phyloP scores from a whole-genome alignment of 805 yeast genomes.

The Saccharomyces paradoxus region DNA sequence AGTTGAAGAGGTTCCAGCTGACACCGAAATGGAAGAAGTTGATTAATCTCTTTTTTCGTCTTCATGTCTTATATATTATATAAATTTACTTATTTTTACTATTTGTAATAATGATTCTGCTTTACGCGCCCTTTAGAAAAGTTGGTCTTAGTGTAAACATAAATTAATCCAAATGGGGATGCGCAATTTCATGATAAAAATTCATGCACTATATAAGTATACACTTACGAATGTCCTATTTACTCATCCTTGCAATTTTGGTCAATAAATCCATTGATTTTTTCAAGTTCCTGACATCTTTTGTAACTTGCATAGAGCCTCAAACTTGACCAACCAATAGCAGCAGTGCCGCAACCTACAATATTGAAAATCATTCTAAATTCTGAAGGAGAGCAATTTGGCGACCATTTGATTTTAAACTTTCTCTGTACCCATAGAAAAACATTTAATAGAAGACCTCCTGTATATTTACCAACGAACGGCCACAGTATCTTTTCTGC shows the following conservation, averaged over 20 bases:
- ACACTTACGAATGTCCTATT: not conserved
- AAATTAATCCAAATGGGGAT: too few species aligned
- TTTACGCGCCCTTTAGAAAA: not conserved
- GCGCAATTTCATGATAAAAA: too few species aligned
- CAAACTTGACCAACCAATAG: slow-evolving; percentile 11
- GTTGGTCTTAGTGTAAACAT: not conserved
- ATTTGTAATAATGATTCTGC: not conserved
- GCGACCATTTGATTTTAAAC: slow-evolving; percentile 3
- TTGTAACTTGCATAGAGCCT: slow-evolving; percentile 12
- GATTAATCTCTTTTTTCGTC: slow-evolving; percentile 45
- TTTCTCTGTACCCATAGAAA: slow-evolving; percentile 7
- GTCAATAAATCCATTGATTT: slow-evolving; percentile 7
- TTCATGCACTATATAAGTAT: too few species aligned
- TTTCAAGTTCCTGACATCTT: slow-evolving; percentile 16
- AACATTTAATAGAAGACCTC: slow-evolving; percentile 7
- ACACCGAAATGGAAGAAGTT: slow-evolving; percentile 98
- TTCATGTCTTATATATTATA: not conserved
- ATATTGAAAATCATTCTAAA: slow-evolving; percentile 19
- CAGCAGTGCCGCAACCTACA: slow-evolving; percentile 19
- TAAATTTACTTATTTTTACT: not conserved
- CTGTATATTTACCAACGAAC: slow-evolving; percentile 9
- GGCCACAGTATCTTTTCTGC: slow-evolving; percentile 16
- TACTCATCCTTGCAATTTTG: not conserved
- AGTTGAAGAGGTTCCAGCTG: slow-evolving; percentile 57
- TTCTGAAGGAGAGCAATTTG: slow-evolving; percentile 15